Conservation (phyloP, 305 asterid genomes). For the Solanum hybrid region DNA sequence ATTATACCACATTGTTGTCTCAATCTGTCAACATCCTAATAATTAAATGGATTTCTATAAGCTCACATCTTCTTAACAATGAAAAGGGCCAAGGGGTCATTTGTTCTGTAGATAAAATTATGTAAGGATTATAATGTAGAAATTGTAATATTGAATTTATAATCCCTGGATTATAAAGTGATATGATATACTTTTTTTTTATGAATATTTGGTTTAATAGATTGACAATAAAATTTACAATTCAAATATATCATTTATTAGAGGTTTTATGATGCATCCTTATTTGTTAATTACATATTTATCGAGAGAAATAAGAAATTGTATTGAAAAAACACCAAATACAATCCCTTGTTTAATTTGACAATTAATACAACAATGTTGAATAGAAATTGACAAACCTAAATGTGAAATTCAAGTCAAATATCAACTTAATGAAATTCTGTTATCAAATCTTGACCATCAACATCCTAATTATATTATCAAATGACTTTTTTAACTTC, state of each 20-base stretch:
- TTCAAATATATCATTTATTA: not conserved
- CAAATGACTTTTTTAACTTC: not conserved
- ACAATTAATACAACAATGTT: not conserved
- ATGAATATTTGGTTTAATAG: not conserved
- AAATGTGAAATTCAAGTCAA: not conserved
- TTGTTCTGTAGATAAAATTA: not conserved
- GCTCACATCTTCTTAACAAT: not conserved
- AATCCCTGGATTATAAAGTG: not conserved
- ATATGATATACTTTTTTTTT: not conserved
- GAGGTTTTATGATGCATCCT: not conserved
- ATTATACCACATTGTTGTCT: not conserved
- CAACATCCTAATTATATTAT: not conserved
- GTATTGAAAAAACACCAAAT: not conserved
- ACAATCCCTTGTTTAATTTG: no score
- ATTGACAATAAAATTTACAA: not conserved
- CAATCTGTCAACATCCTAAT: not conserved
- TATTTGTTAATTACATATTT: not conserved
- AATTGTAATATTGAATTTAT: not conserved
- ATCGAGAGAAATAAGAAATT: no score
- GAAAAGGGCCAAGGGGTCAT: not conserved
- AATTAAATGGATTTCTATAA: not conserved
- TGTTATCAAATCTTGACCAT: not conserved
- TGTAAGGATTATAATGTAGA: not conserved
- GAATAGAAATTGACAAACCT: not conserved
- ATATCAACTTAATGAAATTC: not conserved